These are phyloP conservation scores for Yarrowia galli DNA, from an alignment of 1,139 yeast species.

Conservation along the genomic window DNA sequence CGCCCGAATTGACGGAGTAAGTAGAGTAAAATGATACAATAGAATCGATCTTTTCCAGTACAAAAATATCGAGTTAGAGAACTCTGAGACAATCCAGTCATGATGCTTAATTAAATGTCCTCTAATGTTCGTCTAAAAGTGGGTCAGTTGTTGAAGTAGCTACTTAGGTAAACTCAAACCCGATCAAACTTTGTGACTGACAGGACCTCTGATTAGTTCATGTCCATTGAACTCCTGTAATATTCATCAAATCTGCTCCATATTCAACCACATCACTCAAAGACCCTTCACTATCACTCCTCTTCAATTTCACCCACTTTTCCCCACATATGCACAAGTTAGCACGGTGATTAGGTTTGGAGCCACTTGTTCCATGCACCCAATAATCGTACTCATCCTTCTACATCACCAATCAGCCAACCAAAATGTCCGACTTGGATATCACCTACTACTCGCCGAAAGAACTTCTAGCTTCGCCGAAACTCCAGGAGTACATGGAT, in stretches of 20 bases:
- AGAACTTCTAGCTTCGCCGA: conserved; percentile 4
- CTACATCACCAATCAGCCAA: neutral
- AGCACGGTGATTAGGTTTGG: neutral
- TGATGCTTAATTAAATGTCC: no score
- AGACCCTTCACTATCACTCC: neutral
- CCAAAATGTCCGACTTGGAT: conserved; percentile 13
- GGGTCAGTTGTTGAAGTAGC: no score
- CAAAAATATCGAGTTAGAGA: no score
- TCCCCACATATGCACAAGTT: neutral
- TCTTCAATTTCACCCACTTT: neutral
- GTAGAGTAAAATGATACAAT: no score
- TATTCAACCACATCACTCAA: neutral
- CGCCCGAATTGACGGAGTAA: no score
- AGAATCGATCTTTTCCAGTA: no score
- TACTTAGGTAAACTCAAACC: conserved; percentile 1
- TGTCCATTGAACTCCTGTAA: neutral
- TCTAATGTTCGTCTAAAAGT: no score
- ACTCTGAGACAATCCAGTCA: no score
- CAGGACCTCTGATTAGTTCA: no score
- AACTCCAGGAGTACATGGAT: neutral
- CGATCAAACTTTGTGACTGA: neutral
- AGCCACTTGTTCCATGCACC: neutral
- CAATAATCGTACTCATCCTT: neutral
- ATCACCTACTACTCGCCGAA: conserved; percentile 8
- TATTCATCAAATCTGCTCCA: neutral